These are phyloP conservation scores for Syzygium jambos DNA, from an alignment of 345 rosid species.

Conservation along the genomic window DNA sequence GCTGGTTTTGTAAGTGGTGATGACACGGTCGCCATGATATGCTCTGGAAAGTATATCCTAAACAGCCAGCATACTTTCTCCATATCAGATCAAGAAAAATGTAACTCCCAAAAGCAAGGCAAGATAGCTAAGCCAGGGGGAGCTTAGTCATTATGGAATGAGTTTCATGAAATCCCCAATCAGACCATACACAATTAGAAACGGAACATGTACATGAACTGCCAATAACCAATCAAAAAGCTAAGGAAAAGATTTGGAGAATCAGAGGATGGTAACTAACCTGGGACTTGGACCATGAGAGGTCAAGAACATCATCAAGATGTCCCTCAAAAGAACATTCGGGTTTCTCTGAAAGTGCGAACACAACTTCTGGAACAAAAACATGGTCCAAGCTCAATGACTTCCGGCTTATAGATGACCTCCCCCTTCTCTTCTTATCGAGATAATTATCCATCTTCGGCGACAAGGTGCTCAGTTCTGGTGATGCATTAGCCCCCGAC, in stretches of 20 bases:
- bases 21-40: not conserved
- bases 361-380: slow-evolving; percentile 68
- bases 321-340: slow-evolving; percentile 84
- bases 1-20: not conserved
- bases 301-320: slow-evolving; percentile 76
- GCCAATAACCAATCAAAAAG: not conserved
- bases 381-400: slow-evolving; percentile 68
- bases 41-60: not conserved
- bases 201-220: not conserved
- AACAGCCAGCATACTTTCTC: not conserved
- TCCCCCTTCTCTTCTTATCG: slow-evolving; percentile 72
- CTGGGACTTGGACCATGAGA: slow-evolving; percentile 96
- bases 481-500: slow-evolving; percentile 65
- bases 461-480: slow-evolving; percentile 57
- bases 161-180: not conserved
- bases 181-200: not conserved
- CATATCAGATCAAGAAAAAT: not conserved
- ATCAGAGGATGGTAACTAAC: slow-evolving; percentile 26
- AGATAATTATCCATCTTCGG: slow-evolving; percentile 37
- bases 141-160: not conserved
- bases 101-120: not conserved
- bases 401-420: slow-evolving; percentile 68
- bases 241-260: not conserved
- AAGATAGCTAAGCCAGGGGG: not conserved
- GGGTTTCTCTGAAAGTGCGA: slow-evolving; percentile 83